A percentile compares a stretch with the other conserved stretches of the same genome.
phyloP scores from a whole-genome alignment of 2,329 filamentous ascomycete genomes.

The Diaporthe citriasiana region DNA sequence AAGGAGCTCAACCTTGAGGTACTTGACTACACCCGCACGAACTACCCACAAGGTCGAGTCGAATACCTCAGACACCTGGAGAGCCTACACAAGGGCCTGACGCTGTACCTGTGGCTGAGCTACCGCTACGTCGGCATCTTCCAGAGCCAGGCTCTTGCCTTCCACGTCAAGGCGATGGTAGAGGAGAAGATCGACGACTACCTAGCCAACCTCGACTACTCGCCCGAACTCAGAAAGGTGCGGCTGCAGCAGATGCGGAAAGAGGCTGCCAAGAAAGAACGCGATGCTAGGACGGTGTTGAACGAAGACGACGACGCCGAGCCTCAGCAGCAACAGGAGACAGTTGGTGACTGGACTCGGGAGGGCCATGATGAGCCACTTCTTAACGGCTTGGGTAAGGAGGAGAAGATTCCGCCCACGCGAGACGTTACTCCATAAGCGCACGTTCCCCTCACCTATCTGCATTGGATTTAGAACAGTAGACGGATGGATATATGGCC shows the following conservation, averaged over 20 bases:
- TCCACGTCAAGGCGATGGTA: conserved; percentile 82
- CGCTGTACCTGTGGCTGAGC: conserved; percentile 92
- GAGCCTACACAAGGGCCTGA: conserved; percentile 82
- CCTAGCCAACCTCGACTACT: conserved; percentile 69
- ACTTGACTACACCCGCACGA: conserved; percentile 73
- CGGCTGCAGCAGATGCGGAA: conserved; percentile 40
- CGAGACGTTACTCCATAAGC: conserved; percentile 6
- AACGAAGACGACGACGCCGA: conserved; percentile 42
- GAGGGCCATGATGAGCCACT: conserved; percentile 55
- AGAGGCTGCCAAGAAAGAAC: conserved; percentile 43
- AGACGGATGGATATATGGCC: not conserved
- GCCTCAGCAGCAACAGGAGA: conserved; percentile 41
- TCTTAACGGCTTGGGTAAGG: conserved; percentile 46
- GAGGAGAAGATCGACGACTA: conserved; percentile 81
- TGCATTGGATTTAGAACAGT: not conserved
- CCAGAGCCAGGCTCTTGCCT: conserved; percentile 79
- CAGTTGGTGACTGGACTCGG: conserved; percentile 51
- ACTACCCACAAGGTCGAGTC: conserved; percentile 55
- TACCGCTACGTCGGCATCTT: conserved; percentile 90
- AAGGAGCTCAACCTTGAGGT: conserved; percentile 78
- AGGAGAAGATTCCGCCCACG: conserved; percentile 22
- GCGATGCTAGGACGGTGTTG: conserved; percentile 44
- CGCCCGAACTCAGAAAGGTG: conserved; percentile 52
- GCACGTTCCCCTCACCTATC: too few relatives aligned
- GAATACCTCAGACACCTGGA: conserved; percentile 80